These are phyloP conservation scores for Cryphonectria naterciae DNA, from an alignment of 2,329 filamentous ascomycete species.

Conservation along the genomic window DNA sequence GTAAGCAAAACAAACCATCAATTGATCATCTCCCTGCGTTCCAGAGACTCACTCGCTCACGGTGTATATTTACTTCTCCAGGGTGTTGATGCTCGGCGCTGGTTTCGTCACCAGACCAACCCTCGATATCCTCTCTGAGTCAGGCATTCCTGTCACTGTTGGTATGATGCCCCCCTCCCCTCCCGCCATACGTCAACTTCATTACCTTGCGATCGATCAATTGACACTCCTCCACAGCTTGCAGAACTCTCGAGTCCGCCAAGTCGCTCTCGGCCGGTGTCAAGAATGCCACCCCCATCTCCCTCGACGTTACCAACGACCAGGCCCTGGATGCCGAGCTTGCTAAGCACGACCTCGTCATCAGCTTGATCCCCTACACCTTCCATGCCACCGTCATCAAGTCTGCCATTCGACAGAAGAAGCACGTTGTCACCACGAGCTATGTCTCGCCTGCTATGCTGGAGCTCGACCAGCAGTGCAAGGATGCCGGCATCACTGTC, in stretches of 20 bases:
- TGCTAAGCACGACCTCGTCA: constrained; percentile 77
- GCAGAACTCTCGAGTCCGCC: constrained; percentile 77
- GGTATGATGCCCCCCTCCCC: constrained; percentile 49
- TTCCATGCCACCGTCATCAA: constrained; percentile 90
- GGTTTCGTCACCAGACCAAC: constrained; percentile 67
- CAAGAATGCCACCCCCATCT: constrained; percentile 74
- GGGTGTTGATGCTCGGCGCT: constrained; percentile 52
- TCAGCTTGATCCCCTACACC: constrained; percentile 88
- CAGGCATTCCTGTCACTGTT: constrained; percentile 65
- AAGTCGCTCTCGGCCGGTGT: constrained; percentile 75
- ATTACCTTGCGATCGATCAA: neutral
- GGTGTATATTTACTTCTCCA: constrained; percentile 7
- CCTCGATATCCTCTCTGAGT: constrained; percentile 63
- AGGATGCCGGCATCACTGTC: constrained; percentile 92
- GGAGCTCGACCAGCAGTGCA: constrained; percentile 82
- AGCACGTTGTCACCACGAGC: constrained; percentile 92
- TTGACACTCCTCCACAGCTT: constrained; percentile 56
- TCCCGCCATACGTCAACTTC: too few species aligned
- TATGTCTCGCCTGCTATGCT: constrained; percentile 83
- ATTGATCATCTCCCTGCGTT: neutral
- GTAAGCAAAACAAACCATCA: neutral
- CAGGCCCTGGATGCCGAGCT: constrained; percentile 80
- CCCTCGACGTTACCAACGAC: constrained; percentile 80
- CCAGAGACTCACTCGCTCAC: constrained; percentile 21
- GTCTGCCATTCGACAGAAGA: constrained; percentile 89